Evolutionary conservation across 2,329 filamentous ascomycete species (phyloP), one percentile per base, ranked within the genome.

Genomic region (Trichoderma brevicompactum): DNA sequence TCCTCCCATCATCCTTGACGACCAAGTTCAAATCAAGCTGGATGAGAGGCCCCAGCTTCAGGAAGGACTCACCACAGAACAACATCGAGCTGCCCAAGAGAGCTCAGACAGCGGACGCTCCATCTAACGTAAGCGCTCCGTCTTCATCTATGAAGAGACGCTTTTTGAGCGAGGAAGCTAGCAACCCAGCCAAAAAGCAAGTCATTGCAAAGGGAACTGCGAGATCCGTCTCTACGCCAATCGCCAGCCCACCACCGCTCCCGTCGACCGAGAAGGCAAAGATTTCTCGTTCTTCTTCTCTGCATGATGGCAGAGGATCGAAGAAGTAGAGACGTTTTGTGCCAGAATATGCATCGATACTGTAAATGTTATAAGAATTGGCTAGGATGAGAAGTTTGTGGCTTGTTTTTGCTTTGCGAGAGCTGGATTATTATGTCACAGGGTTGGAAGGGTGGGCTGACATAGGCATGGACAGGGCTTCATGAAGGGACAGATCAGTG

Each of bases 401-500:
- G 28, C 44, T 10, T 2, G 12, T 46, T 19, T 19, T 62, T 36
- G 19, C 12, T 62, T 62, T 44, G 23, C n/a, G 28, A 38, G 5
- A n/a, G n/a, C 23, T 32, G 40, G 46, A 49, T 52, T 36, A 44
- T 36, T 8, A 53, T 62, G 59, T 62, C 48, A 62, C 28, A 34
- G 13, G 58, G 58, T 17, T 43, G 58, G 58, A 62, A 19, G 58
- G 58, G 58, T 10, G 59, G 59, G 59, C 38, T 53, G 48, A 53
- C 59, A 62, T 62, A 34, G 41, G 43, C 34, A 28, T 6, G n/a
- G 49, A 19, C n/a, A 7, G n/a, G 23, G 59, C 38, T 53, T 43
- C 10, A 44, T 34, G 23, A 28, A 28, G 19, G 41, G 38, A 53
- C 17, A 12, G 10, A n/a, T 40, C 10, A 34, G 23, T 38, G 40